A percentile compares a stretch with the other conserved stretches of the same genome.
Evolutionary conservation across 148 eudicot species (phyloP).

Genomic region (Mesembryanthemum crystallinum): DNA sequence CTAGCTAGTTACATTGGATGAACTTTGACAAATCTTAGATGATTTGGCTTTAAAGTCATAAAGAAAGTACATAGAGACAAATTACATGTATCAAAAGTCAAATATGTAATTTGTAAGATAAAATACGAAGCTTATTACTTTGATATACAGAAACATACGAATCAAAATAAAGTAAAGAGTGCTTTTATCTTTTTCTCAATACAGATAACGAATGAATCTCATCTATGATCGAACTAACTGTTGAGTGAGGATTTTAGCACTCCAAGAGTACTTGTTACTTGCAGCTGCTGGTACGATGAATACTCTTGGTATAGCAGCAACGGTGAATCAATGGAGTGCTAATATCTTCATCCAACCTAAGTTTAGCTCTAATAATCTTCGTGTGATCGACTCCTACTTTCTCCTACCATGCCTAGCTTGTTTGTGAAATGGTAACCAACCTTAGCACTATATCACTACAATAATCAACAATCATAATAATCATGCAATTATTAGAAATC

Average conservation of each 20-base stretch:
- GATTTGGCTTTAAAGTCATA: no score
- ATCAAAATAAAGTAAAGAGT: no score
- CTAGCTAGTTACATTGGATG: neutral
- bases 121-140: neutral
- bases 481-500: constrained; percentile 28
- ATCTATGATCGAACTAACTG: neutral
- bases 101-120: neutral
- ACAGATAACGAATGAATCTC: constrained; percentile 9
- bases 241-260: constrained; percentile 41
- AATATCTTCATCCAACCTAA: constrained; percentile 27
- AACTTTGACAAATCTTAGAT: neutral
- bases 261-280: neutral
- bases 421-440: constrained; percentile 29
- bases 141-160: neutral
- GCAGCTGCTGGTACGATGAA: neutral
- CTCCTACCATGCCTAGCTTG: constrained; percentile 8
- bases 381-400: neutral
- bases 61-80: no score
- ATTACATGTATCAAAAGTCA: neutral
- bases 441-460: constrained; percentile 23
- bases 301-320: neutral
- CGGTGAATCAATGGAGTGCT: constrained; percentile 30
- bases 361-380: neutral
- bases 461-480: constrained; percentile 23
- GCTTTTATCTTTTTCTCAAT: neutral